Evolutionary conservation across 768 basidiomycete genomes (phyloP).

Genomic region (Clavulina sp.): DNA sequence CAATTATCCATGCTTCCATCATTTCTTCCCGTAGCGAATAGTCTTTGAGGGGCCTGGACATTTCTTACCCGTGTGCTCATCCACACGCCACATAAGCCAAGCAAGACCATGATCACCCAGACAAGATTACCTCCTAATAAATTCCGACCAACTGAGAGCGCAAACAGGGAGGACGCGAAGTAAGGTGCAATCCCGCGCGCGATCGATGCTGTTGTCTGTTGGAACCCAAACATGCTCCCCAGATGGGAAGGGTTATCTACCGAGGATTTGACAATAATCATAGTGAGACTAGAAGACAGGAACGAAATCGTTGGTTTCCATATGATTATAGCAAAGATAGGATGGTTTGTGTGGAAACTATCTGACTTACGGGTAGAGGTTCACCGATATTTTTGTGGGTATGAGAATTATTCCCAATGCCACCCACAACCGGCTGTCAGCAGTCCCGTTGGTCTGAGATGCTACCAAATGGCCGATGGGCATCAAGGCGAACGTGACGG

Average conservation of each 20-base stretch:
- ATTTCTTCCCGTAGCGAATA: too few relatives aligned
- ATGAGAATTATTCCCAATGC: constrained; percentile 4
- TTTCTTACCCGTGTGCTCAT: too few relatives aligned
- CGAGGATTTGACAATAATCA: too few relatives aligned
- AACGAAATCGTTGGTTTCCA: too few relatives aligned
- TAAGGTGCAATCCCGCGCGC: constrained; percentile 1
- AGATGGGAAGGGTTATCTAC: too few relatives aligned
- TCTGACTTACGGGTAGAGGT: neutral
- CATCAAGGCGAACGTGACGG: constrained; percentile 8
- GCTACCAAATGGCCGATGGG: constrained; percentile 8
- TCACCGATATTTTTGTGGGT: neutral
- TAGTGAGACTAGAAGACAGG: too few relatives aligned
- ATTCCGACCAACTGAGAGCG: neutral
- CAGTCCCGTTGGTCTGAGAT: neutral
- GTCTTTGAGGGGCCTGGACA: too few relatives aligned
- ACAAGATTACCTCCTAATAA: neutral
- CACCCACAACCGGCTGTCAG: neutral
- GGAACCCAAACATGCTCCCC: constrained; percentile 4
- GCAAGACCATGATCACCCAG: constrained; percentile 5
- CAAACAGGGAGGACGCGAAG: neutral
- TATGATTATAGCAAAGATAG: too few relatives aligned
- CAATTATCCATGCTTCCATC: too few relatives aligned
- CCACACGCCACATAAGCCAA: neutral
- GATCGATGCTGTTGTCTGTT: constrained; percentile 1
- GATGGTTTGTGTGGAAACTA: neutral